Conservation (phyloP, 2,329 filamentous ascomycete genomes). For the Microcyclospora tardicrescens region DNA sequence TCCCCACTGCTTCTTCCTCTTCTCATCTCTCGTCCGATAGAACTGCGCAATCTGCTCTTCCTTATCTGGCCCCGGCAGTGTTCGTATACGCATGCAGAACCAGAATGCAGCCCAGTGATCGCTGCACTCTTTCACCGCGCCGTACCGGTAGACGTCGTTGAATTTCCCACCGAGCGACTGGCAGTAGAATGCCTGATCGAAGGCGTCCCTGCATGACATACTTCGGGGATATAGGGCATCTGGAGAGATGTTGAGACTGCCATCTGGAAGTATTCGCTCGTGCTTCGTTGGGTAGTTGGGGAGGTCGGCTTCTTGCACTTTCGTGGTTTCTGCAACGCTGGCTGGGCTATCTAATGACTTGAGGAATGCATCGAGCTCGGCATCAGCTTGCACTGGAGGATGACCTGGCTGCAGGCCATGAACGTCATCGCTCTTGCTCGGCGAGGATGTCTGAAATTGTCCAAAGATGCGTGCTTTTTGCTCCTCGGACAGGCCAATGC, state of each 20-base stretch:
- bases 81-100: conserved; percentile 86
- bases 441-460: conserved; percentile 6
- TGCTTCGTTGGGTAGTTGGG: conserved; percentile 6
- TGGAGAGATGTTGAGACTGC: conserved; percentile 28
- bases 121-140: conserved; percentile 60
- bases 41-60: conserved; percentile 49
- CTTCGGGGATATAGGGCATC: conserved; percentile 62
- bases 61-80: conserved; percentile 46
- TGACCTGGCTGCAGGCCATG: conserved; percentile 10
- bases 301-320: conserved; percentile 5
- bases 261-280: conserved; percentile 15
- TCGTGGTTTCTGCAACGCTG: conserved; percentile 6
- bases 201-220: conserved; percentile 82
- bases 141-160: conserved; percentile 80
- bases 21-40: conserved; percentile 53
- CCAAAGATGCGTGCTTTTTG: conserved; percentile 21
- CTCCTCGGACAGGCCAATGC: conserved; percentile 15
- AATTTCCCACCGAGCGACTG: conserved; percentile 84
- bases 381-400: conserved; percentile 30
- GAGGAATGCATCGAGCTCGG: conserved; percentile 42
- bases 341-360: conserved; percentile 29
- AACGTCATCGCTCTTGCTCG: conserved; percentile 25
- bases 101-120: conserved; percentile 90
- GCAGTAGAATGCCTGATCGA: conserved; percentile 91
- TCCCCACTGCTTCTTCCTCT: conserved; percentile 47